phyloP scores from a whole-genome alignment of 371 early-diverging fungal genomes.

The Dichotomocladium elegans region DNA sequence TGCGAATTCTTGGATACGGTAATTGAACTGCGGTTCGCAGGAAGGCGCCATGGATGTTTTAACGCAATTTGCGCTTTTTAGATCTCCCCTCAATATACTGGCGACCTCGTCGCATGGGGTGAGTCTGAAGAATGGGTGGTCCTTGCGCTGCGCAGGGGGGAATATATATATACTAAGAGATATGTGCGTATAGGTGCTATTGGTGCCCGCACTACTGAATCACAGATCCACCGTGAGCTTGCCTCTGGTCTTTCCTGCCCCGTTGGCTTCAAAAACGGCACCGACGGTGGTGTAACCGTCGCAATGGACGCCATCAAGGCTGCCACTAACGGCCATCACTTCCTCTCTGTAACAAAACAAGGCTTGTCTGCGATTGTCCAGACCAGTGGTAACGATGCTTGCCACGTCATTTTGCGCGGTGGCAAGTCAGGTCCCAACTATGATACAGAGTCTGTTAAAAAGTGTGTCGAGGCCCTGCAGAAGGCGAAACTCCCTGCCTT shows the following conservation, averaged over 20 bases:
- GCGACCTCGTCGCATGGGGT: conserved; percentile 80
- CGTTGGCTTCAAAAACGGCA: conserved; percentile 93
- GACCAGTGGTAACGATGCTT: conserved; percentile 70
- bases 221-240: conserved; percentile 86
- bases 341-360: conserved; percentile 93
- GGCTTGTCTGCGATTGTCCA: conserved; percentile 90
- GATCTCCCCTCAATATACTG: conserved; percentile 79
- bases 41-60: neutral
- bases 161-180: neutral
- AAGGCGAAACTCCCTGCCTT: conserved; percentile 59
- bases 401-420: conserved; percentile 90
- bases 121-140: conserved; percentile 17
- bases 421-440: conserved; percentile 89
- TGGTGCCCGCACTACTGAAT: conserved; percentile 92
- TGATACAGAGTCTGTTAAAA: conserved; percentile 62
- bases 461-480: conserved; percentile 54
- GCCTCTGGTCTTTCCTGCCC: conserved; percentile 91
- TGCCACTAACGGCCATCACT: conserved; percentile 84
- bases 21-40: conserved; percentile 6
- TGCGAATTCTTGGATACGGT: conserved; percentile 81
- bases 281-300: conserved; percentile 82
- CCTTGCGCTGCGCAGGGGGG: too few species aligned
- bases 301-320: conserved; percentile 90
- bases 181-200: conserved; percentile 53
- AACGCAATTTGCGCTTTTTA: conserved; percentile 1